Conservation (phyloP, 1,139 yeast species). For the Geotrichum reessii region DNA sequence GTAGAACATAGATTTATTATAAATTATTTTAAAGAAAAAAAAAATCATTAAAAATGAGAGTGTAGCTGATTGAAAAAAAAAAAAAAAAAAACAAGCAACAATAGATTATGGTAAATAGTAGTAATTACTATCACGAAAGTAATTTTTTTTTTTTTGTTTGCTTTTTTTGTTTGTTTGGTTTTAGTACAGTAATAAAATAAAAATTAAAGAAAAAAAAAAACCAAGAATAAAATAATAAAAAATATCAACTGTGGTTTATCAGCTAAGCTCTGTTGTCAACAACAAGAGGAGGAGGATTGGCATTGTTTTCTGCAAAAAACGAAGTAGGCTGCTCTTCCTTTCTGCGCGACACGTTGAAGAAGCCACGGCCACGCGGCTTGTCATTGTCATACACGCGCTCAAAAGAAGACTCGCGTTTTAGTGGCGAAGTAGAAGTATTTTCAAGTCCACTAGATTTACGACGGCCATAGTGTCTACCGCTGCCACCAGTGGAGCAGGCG, state of each 20-base stretch:
- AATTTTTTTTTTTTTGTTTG: too few relatives aligned
- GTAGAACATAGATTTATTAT: background rate
- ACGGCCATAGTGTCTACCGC: background rate
- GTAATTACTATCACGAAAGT: background rate
- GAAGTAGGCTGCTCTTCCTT: background rate
- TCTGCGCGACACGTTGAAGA: slow-evolving; percentile 9
- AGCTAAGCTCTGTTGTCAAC: background rate
- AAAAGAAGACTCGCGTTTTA: slow-evolving; percentile 15
- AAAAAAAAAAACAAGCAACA: too few relatives aligned
- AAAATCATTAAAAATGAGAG: background rate
- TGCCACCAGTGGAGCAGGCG: slow-evolving; percentile 24
- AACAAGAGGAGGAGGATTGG: background rate
- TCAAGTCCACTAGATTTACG: background rate
- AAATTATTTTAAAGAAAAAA: too few relatives aligned
- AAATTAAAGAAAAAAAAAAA: too few relatives aligned
- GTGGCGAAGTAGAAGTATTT: slow-evolving; percentile 4
- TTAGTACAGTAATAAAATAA: background rate
- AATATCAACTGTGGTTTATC: background rate
- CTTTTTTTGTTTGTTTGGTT: background rate
- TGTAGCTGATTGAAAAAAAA: too few relatives aligned
- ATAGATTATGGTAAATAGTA: background rate
- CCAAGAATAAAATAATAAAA: background rate
- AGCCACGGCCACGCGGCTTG: slow-evolving; percentile 10
- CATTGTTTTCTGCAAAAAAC: background rate
- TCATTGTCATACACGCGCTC: slow-evolving; percentile 15